A percentile compares a stretch with the other conserved stretches of the same genome.
These are phyloP conservation scores for Aspergillus quadrilineatus DNA, from an alignment of 2,329 filamentous ascomycete genomes.

Conservation along the genomic window DNA sequence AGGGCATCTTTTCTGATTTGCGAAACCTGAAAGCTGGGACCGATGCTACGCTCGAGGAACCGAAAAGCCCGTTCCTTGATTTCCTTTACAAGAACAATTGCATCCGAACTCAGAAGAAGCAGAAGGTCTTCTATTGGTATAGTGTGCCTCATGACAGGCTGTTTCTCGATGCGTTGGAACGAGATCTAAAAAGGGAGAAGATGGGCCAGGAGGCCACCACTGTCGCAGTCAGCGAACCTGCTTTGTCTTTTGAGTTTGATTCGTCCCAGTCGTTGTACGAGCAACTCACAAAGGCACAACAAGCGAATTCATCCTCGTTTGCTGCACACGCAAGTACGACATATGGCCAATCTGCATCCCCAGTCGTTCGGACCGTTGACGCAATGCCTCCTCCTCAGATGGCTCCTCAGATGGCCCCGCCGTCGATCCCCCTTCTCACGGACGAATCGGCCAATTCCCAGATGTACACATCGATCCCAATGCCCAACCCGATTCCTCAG, in stretches of 20 bases:
- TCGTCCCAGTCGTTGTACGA: conserved; percentile 98
- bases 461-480: conserved; percentile 70
- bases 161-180: conserved; percentile 94
- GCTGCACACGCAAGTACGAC: conserved; percentile 70
- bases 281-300: conserved; percentile 98
- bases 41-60: conserved; percentile 96
- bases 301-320: conserved; percentile 97
- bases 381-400: conserved; percentile 86
- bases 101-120: conserved; percentile 99
- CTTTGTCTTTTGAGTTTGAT: conserved; percentile 97
- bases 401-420: conserved; percentile 75
- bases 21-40: conserved; percentile 98
- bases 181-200: conserved; percentile 97
- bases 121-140: conserved; percentile 99
- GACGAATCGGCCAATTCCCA: conserved; percentile 65
- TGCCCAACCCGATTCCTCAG: conserved; percentile 67
- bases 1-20: conserved; percentile 98
- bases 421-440: conserved; percentile 56
- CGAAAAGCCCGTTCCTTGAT: conserved; percentile 96
- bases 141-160: conserved; percentile 96
- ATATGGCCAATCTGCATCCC: conserved; percentile 73
- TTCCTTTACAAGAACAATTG: conserved; percentile 99
- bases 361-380: conserved; percentile 85
- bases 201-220: conserved; percentile 99
- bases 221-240: conserved; percentile 92